A percentile compares a stretch with the other conserved stretches of the same genome.
phyloP scores from a whole-genome alignment of 1,139 yeast species.

The Pichia sp. region DNA sequence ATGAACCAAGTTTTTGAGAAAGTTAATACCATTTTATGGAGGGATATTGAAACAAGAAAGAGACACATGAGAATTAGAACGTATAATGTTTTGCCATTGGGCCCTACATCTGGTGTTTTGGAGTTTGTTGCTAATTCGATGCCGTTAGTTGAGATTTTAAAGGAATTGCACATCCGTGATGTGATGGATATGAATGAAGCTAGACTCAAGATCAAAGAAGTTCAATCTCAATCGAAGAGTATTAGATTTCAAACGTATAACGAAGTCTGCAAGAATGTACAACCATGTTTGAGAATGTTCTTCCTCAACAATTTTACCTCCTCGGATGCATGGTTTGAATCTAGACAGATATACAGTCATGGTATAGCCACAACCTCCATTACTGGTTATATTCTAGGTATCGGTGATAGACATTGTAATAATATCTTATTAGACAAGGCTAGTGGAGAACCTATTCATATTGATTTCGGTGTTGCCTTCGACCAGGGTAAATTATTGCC shows the following conservation, averaged over 20 bases:
- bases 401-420: slow-evolving; percentile 95
- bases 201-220: slow-evolving; percentile 59
- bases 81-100: slow-evolving; percentile 87
- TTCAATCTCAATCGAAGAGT: slow-evolving; percentile 44
- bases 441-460: slow-evolving; percentile 92
- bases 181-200: slow-evolving; percentile 55
- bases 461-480: slow-evolving; percentile 94
- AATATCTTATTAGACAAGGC: slow-evolving; percentile 77
- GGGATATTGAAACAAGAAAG: slow-evolving; percentile 55
- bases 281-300: slow-evolving; percentile 69
- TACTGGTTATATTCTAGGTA: slow-evolving; percentile 82
- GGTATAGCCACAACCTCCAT: slow-evolving; percentile 88
- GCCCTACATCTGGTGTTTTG: slow-evolving; percentile 83
- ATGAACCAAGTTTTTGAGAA: slow-evolving; percentile 97
- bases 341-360: slow-evolving; percentile 63
- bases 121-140: slow-evolving; percentile 84
- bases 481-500: slow-evolving; percentile 86
- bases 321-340: slow-evolving; percentile 71
- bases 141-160: slow-evolving; percentile 67
- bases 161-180: slow-evolving; percentile 54
- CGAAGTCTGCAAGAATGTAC: slow-evolving; percentile 48
- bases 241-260: slow-evolving; percentile 52
- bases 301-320: slow-evolving; percentile 67
- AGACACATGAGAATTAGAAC: slow-evolving; percentile 69
- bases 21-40: slow-evolving; percentile 67